phyloP scores from a whole-genome alignment of 345 rosid species.

The Lepidium africanum region DNA sequence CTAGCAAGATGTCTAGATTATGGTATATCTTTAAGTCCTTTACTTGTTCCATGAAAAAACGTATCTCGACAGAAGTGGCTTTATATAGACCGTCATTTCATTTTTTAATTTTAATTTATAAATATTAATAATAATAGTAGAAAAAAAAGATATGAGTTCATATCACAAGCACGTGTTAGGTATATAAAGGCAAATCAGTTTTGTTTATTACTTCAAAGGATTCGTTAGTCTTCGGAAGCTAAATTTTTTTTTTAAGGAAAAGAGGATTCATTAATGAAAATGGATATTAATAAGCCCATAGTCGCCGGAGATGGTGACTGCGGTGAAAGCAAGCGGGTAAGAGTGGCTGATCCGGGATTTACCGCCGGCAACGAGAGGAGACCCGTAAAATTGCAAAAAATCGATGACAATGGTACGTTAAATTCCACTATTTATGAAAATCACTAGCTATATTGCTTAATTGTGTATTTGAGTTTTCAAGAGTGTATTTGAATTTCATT shows the following conservation, averaged over 20 bases:
- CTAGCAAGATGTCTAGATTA: slow-evolving; percentile 16
- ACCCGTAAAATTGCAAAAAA: slow-evolving; percentile 6
- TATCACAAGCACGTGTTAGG: background rate
- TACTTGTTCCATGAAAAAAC: background rate
- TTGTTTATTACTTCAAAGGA: background rate
- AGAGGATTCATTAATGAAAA: background rate
- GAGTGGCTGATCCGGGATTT: background rate
- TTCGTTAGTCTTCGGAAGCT: background rate
- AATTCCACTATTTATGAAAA: background rate
- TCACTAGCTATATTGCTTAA: background rate
- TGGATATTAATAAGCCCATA: background rate
- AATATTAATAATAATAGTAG: background rate
- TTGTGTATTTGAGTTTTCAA: background rate
- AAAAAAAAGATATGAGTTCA: background rate
- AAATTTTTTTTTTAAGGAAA: background rate
- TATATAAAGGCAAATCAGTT: background rate
- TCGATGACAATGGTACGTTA: slow-evolving; percentile 5
- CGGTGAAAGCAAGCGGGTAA: background rate
- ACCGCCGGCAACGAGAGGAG: background rate
- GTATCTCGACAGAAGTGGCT: background rate
- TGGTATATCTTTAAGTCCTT: background rate
- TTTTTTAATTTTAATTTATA: background rate
- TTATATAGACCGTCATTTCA: background rate
- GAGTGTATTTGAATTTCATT: background rate
- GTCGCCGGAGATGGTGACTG: slow-evolving; percentile 1